Evolutionary conservation across 805 yeast species (phyloP).

Genomic region (Zygosaccharomyces bisporus): DNA sequence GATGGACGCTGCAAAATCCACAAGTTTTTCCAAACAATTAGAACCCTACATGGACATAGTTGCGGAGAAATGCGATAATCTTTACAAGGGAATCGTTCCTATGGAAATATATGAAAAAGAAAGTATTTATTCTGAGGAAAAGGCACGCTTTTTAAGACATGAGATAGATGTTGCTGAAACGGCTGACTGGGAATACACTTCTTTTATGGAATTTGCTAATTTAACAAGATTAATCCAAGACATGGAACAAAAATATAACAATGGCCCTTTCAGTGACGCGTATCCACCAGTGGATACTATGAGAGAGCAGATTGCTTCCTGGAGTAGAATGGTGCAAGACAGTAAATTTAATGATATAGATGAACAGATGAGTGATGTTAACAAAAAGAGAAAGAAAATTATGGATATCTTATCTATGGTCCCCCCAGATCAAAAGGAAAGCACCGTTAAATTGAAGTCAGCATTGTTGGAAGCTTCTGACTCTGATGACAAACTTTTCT

Average conservation of each 20-base stretch:
- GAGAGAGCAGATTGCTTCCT: constrained; percentile 32
- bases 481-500: constrained; percentile 53
- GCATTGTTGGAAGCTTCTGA: constrained; percentile 58
- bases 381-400: constrained; percentile 34
- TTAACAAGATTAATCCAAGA: constrained; percentile 64
- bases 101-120: constrained; percentile 81
- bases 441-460: constrained; percentile 53
- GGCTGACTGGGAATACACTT: constrained; percentile 71
- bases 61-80: constrained; percentile 42
- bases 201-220: constrained; percentile 76
- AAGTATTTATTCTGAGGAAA: constrained; percentile 85
- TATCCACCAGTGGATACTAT: constrained; percentile 27
- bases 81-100: constrained; percentile 80
- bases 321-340: constrained; percentile 27
- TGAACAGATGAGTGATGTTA: constrained; percentile 38
- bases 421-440: constrained; percentile 49
- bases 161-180: constrained; percentile 73
- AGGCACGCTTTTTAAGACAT: constrained; percentile 67
- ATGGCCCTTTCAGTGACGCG: constrained; percentile 25
- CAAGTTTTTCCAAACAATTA: constrained; percentile 64
- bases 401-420: constrained; percentile 34
- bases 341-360: constrained; percentile 32
- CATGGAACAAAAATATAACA: constrained; percentile 39
- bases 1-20: constrained; percentile 60
- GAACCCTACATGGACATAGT: constrained; percentile 37